Conservation (phyloP, 345 rosid genomes). For the Lagerstroemia speciosa region DNA sequence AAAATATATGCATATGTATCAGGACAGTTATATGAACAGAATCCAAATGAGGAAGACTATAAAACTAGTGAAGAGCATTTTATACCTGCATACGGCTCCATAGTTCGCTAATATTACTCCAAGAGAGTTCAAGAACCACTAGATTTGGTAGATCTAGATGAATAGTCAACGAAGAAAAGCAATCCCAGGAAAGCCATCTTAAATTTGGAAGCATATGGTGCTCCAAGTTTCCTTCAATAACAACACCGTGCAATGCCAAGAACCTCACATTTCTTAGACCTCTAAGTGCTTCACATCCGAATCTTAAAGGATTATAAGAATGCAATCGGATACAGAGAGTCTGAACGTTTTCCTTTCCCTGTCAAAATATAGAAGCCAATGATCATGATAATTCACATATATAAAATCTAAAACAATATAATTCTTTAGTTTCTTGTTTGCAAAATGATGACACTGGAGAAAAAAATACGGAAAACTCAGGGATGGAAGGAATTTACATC, state of each 20-base stretch:
- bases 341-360: conserved; percentile 19
- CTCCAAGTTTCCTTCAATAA: conserved; percentile 1
- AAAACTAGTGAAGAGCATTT: not conserved
- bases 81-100: conserved; percentile 1
- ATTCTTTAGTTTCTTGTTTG: not conserved
- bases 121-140: conserved; percentile 1
- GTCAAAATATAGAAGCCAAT: not conserved
- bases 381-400: not conserved
- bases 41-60: not conserved
- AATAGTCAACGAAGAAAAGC: not conserved
- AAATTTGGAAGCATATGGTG: conserved; percentile 5
- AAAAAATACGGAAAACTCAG: no score
- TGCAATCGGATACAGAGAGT: conserved; percentile 12
- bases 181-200: conserved; percentile 13
- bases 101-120: not conserved
- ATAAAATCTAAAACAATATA: not conserved
- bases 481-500: no score
- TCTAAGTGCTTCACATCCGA: conserved; percentile 10
- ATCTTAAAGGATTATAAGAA: not conserved
- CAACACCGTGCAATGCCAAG: not conserved
- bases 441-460: no score
- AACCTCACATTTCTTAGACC: conserved; percentile 13
- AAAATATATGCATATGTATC: not conserved
- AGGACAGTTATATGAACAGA: no score
- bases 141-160: conserved; percentile 4